Base-by-base conservation (phyloP, 2,329 filamentous ascomycete species). In the Colletotrichum ledebouriae region DNA sequence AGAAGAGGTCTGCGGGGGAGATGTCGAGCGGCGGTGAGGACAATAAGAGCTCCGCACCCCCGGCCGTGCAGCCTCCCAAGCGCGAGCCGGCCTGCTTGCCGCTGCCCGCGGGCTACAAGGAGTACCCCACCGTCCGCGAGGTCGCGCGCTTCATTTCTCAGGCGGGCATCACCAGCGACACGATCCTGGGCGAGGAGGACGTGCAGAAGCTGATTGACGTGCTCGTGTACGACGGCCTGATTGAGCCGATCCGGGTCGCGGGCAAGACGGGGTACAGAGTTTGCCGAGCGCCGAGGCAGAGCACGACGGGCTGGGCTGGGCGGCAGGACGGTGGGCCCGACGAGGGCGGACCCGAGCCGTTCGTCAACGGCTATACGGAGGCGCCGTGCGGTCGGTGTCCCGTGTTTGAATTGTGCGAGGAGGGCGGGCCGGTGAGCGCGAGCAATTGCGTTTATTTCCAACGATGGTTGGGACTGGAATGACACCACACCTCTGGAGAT, bases 361-460 rank as follows among this genome's bases (percentile, higher is more conserved):
- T 81, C 59, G 75, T 85, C 72, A 97, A 94, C 73, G 92, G 92
- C 3, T 89, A 95, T 72, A 97, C 93, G 2, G 94, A 98, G 78
- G 90, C 92, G 2, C 96, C 96, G 1, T 99, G 96, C 78, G 94
- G 95, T 2, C 86, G 89, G 63, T 99, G 96, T 78, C 96, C 96
- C 0, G 95, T 98, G 2, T 97, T 97, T 77, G 92, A 96, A 66
- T 85, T 98, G 2, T 99, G 96, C 77, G 92, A 93, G 72, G 93
- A 97, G 69, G 94, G 94, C 6, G 95, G 95, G 0, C 93, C 94
- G 0, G 94, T 99, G 22, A 97, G 91, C 74, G 93, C 95, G 0
- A 91, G 89, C 72, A 97, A 92, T 58, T 99, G 96, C 79, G 91
- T 94, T 61, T 99, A 99, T 77, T 98, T 97, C 76, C 87, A 92